Evolutionary conservation across 1,284 basidiomycete genomes (phyloP).

Genomic region (Neotropicomus parvogracilis): DNA sequence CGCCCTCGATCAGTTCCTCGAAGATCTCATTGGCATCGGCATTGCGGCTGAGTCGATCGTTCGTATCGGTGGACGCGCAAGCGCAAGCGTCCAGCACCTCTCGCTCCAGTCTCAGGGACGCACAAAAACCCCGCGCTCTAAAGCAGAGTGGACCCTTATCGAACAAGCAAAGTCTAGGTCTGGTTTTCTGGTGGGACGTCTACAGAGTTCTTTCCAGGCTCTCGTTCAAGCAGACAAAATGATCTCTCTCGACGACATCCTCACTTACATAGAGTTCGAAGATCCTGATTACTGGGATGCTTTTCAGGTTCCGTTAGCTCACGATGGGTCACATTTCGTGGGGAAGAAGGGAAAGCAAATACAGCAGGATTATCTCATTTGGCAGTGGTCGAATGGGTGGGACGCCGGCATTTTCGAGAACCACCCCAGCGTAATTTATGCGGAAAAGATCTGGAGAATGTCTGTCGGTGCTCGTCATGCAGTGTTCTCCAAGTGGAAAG

Average conservation of each 20-base stretch:
- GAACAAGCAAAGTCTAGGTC: slow-evolving; percentile 34
- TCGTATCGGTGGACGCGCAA: slow-evolving; percentile 56
- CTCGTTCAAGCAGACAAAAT: slow-evolving; percentile 26
- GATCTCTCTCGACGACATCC: slow-evolving; percentile 30
- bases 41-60: slow-evolving; percentile 47
- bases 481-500: slow-evolving; percentile 40
- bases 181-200: slow-evolving; percentile 18
- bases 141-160: slow-evolving; percentile 40
- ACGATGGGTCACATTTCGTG: slow-evolving; percentile 43
- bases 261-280: slow-evolving; percentile 46
- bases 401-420: slow-evolving; percentile 42
- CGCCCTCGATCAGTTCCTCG: slow-evolving; percentile 64
- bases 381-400: slow-evolving; percentile 43
- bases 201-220: slow-evolving; percentile 34
- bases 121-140: slow-evolving; percentile 19
- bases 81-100: slow-evolving; percentile 42
- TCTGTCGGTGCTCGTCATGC: slow-evolving; percentile 30
- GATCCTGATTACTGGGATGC: slow-evolving; percentile 43
- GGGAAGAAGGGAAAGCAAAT: slow-evolving; percentile 39
- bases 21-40: slow-evolving; percentile 54
- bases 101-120: slow-evolving; percentile 36
- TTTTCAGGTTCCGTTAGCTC: slow-evolving; percentile 41
- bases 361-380: slow-evolving; percentile 40
- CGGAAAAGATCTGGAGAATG: slow-evolving; percentile 46
- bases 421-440: slow-evolving; percentile 25